phyloP scores from a whole-genome alignment of 306 rosid genomes.

The Begonia fuchsioides region DNA sequence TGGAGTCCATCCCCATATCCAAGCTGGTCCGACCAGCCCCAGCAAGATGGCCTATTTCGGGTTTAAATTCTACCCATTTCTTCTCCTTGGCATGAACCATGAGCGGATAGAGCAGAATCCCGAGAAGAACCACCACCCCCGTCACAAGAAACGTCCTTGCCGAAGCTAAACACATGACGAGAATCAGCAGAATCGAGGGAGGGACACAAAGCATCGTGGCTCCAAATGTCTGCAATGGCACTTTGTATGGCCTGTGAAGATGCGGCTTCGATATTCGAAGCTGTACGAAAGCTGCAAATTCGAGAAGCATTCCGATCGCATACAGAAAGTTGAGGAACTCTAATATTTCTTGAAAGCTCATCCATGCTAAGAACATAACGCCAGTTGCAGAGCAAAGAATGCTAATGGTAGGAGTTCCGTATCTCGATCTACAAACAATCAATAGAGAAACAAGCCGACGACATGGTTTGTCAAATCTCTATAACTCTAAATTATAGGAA shows the following conservation, averaged over 20 bases:
- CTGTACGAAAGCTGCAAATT: slow-evolving; percentile 68
- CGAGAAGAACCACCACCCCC: slow-evolving; percentile 35
- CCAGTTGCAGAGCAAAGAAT: slow-evolving; percentile 73
- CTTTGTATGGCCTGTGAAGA: slow-evolving; percentile 67
- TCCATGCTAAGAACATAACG: slow-evolving; percentile 81
- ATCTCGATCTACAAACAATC: slow-evolving; percentile 38
- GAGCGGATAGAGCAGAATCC: slow-evolving; percentile 48
- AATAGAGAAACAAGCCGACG: slow-evolving; percentile 1
- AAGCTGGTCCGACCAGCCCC: slow-evolving; percentile 13
- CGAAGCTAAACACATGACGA: slow-evolving; percentile 87
- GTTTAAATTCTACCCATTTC: slow-evolving; percentile 29
- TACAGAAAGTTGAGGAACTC: slow-evolving; percentile 84
- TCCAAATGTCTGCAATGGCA: slow-evolving; percentile 61
- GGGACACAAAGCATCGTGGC: slow-evolving; percentile 61
- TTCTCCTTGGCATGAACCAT: slow-evolving; percentile 41
- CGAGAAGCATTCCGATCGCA: slow-evolving; percentile 76
- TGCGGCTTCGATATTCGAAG: slow-evolving; percentile 59
- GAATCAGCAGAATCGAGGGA: slow-evolving; percentile 52
- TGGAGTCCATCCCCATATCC: slow-evolving; percentile 19
- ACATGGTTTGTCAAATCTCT: not conserved
- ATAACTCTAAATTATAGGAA: no score
- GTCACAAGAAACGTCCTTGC: slow-evolving; percentile 44
- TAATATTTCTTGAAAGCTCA: slow-evolving; percentile 81
- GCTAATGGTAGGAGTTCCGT: slow-evolving; percentile 81
- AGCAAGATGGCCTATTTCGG: slow-evolving; percentile 13